Evolutionary conservation across 768 basidiomycete genomes (phyloP).

Genomic region (Pulveroboletus sp.): DNA sequence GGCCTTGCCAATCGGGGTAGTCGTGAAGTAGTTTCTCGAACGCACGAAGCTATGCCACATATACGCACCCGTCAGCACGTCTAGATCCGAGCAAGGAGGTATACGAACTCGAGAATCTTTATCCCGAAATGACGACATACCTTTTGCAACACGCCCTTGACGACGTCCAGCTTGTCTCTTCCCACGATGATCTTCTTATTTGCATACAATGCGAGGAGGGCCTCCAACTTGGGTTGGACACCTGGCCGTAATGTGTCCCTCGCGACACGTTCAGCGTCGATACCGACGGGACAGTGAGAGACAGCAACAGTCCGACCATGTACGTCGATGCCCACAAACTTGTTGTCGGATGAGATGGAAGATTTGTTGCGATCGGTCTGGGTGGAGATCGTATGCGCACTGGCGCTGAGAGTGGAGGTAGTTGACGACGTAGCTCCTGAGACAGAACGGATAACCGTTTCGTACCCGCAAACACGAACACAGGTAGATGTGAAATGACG

Average conservation of each 20-base stretch:
- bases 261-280: constrained; percentile 87
- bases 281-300: constrained; percentile 90
- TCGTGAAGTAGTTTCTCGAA: constrained; percentile 92
- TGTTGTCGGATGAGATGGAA: constrained; percentile 12
- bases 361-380: constrained; percentile 6
- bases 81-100: background rate
- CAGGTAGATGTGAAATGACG: constrained; percentile 94
- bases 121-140: constrained; percentile 30
- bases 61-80: background rate
- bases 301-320: constrained; percentile 81
- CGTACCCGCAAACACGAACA: constrained; percentile 94
- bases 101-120: too few relatives aligned
- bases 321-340: constrained; percentile 61
- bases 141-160: constrained; percentile 97
- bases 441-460: constrained; percentile 46
- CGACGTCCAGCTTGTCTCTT: constrained; percentile 96
- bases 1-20: constrained; percentile 94
- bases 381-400: background rate
- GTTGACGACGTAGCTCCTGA: background rate
- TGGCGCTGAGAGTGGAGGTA: constrained; percentile 4
- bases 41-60: constrained; percentile 65
- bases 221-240: constrained; percentile 85
- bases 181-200: constrained; percentile 99
- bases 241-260: constrained; percentile 79
- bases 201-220: constrained; percentile 78